Evolutionary conservation across 306 rosid species (phyloP).

Genomic region (Benincasa hispida): DNA sequence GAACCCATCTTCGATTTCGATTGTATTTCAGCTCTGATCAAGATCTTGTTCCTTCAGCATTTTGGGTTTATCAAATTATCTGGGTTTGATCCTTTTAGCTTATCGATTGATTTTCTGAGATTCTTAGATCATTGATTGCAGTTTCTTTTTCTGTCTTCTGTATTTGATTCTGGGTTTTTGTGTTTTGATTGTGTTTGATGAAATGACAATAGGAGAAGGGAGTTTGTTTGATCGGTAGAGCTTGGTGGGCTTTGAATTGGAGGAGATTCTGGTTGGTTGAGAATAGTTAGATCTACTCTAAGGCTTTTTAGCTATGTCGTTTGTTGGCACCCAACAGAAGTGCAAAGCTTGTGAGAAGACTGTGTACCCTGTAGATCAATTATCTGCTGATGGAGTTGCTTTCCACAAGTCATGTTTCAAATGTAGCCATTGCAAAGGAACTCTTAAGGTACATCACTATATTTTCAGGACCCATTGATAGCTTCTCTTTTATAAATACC

Average conservation of each 20-base stretch:
- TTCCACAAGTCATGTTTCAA: slow-evolving; percentile 92
- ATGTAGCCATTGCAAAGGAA: slow-evolving; percentile 93
- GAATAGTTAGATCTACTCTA: slow-evolving; percentile 44
- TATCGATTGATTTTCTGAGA: neutral
- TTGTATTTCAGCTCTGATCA: neutral
- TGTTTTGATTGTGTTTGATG: neutral
- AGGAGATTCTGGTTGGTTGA: neutral
- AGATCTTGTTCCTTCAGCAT: neutral
- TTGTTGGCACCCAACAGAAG: slow-evolving; percentile 77
- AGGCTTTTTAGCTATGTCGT: slow-evolving; percentile 43
- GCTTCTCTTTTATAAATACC: neutral
- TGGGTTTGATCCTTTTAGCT: neutral
- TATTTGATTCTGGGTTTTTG: neutral
- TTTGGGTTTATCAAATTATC: neutral
- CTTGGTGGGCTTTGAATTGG: neutral
- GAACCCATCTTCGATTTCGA: neutral
- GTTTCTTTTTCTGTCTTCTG: neutral
- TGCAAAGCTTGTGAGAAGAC: slow-evolving; percentile 96
- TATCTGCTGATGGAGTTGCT: slow-evolving; percentile 81
- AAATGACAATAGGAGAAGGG: neutral
- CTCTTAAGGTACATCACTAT: slow-evolving; percentile 51
- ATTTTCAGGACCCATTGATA: neutral
- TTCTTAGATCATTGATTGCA: neutral
- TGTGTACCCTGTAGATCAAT: slow-evolving; percentile 80
- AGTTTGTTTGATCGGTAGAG: neutral